A percentile compares a stretch with the other conserved stretches of the same genome.
phyloP scores from a whole-genome alignment of 257 asterid species.

The Solanum microdontum region DNA sequence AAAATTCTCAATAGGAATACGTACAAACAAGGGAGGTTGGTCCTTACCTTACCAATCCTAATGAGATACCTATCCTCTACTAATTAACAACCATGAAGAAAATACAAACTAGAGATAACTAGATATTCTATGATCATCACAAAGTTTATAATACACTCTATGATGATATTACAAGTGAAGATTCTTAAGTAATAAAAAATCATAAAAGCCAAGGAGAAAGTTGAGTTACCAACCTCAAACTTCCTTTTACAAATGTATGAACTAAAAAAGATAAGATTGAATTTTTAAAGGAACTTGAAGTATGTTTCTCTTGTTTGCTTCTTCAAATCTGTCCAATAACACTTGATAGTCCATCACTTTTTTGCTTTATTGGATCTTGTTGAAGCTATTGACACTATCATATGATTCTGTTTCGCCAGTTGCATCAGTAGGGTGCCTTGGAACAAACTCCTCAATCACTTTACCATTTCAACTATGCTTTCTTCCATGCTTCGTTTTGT shows the following conservation, averaged over 20 bases:
- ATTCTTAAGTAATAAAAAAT: not conserved
- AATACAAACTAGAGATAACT: not conserved
- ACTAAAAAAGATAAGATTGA: not conserved
- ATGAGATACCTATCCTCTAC: not conserved
- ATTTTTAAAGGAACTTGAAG: too few species aligned
- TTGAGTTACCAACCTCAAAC: not conserved
- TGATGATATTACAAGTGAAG: not conserved
- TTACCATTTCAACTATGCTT: not conserved
- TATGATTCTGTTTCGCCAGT: too few species aligned
- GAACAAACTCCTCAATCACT: not conserved
- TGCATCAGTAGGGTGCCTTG: not conserved
- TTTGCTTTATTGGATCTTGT: not conserved
- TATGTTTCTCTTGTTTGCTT: not conserved
- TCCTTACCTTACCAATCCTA: not conserved
- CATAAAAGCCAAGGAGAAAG: not conserved
- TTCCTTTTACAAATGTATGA: not conserved
- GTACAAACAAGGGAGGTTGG: not conserved
- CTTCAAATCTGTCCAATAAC: not conserved
- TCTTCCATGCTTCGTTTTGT: not conserved
- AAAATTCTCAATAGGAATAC: not conserved
- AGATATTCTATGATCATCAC: not conserved
- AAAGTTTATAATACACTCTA: not conserved
- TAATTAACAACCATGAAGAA: not conserved
- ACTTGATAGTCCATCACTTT: not conserved
- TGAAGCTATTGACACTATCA: not conserved